Conservation (phyloP, 257 asterid genomes). For the Knoxia roxburghii region DNA sequence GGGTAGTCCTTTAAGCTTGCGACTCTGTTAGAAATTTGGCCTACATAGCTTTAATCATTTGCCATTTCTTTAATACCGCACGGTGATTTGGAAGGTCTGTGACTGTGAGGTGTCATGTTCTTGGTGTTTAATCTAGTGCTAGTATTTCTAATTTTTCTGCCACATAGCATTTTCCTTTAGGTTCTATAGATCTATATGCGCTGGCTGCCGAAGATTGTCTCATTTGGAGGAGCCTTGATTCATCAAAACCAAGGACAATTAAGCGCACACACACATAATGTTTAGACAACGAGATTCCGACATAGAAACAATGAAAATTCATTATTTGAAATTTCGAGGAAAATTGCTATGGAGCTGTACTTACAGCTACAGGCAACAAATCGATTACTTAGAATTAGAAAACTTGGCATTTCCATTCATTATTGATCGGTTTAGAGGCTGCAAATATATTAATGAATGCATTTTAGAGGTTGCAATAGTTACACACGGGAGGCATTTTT, state of each 20-base stretch:
- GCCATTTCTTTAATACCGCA: constrained; percentile 2
- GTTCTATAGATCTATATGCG: constrained; percentile 5
- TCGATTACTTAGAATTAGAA: no score
- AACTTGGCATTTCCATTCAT: no score
- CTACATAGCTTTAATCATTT: constrained; percentile 9
- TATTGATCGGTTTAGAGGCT: no score
- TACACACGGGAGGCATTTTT: no score
- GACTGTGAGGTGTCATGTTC: neutral
- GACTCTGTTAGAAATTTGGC: constrained; percentile 13
- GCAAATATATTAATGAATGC: no score
- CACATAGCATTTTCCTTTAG: constrained; percentile 8
- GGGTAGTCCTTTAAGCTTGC: constrained; percentile 4
- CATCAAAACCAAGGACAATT: constrained; percentile 6
- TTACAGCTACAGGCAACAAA: no score
- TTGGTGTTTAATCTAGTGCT: neutral
- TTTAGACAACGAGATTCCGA: neutral
- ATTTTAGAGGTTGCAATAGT: no score
- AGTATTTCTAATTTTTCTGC: constrained; percentile 12
- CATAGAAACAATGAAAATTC: neutral
- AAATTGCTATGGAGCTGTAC: no score
- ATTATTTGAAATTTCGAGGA: no score
- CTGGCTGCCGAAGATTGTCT: constrained; percentile 12
- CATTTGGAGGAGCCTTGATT: constrained; percentile 17
- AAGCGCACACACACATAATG: no score
- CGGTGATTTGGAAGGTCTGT: neutral